These are phyloP conservation scores for Metschnikowia lachancei DNA, from an alignment of 805 yeast genomes.

Conservation along the genomic window DNA sequence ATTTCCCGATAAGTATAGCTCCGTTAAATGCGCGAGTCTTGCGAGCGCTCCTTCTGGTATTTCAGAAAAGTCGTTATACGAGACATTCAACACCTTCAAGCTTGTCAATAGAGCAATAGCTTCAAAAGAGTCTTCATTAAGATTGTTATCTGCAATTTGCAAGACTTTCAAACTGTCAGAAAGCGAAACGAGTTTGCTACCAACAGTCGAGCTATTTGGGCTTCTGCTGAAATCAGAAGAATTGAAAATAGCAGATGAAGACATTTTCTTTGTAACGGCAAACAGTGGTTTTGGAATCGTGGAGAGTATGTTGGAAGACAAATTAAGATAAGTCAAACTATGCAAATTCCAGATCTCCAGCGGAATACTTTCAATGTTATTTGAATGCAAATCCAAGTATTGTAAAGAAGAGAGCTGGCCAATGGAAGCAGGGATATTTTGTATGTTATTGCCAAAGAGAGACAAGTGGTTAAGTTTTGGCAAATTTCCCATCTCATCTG, in stretches of 20 bases:
- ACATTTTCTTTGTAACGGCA: constrained; percentile 31
- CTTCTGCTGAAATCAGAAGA: not conserved
- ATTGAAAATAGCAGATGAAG: constrained; percentile 24
- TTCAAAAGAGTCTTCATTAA: constrained; percentile 74
- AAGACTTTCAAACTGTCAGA: constrained; percentile 55
- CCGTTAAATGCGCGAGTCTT: constrained; percentile 54
- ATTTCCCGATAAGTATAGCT: constrained; percentile 81
- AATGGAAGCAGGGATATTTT: constrained; percentile 63
- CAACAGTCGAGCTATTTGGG: not conserved
- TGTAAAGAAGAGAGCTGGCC: constrained; percentile 58
- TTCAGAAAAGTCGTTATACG: constrained; percentile 82
- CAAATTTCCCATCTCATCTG: constrained; percentile 62
- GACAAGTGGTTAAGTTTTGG: constrained; percentile 63
- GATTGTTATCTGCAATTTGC: constrained; percentile 77
- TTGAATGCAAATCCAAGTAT: constrained; percentile 76
- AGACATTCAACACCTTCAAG: constrained; percentile 64
- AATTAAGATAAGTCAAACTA: constrained; percentile 58
- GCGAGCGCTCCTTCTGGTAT: constrained; percentile 71
- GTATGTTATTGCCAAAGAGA: constrained; percentile 69
- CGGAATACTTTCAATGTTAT: constrained; percentile 71
- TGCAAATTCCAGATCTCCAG: constrained; percentile 62
- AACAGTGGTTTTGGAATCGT: constrained; percentile 54
- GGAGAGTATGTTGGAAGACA: constrained; percentile 69
- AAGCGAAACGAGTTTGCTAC: constrained; percentile 24
- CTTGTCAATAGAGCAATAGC: constrained; percentile 57